Percentiles rank a stretch among this genome's conserved stretches.
Evolutionary conservation across 768 basidiomycete genomes (phyloP).

Genomic region (Mycena vitilis): DNA sequence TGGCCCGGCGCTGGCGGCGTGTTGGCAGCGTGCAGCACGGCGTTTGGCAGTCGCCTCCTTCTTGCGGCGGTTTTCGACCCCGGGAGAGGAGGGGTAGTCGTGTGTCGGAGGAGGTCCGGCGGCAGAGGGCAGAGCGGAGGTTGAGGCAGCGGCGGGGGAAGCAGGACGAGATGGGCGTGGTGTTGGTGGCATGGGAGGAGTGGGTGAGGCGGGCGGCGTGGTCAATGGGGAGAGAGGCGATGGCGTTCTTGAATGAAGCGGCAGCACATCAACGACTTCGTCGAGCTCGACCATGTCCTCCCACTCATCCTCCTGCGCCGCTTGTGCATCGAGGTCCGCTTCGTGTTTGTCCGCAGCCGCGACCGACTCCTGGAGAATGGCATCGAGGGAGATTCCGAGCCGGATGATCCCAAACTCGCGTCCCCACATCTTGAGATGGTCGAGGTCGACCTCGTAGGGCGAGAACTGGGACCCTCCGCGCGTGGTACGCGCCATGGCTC

Average conservation of each 20-base stretch:
- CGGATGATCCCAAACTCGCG: not conserved
- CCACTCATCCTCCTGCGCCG: not conserved
- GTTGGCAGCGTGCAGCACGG: not conserved
- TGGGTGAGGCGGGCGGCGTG: not conserved
- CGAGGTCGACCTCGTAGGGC: constrained; percentile 4
- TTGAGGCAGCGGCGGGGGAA: not conserved
- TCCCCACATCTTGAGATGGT: not conserved
- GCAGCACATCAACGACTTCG: too few relatives aligned
- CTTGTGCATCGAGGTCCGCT: not conserved
- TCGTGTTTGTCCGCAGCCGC: not conserved
- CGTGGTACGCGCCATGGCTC: not conserved
- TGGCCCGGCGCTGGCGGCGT: not conserved
- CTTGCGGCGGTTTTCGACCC: not conserved
- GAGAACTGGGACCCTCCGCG: constrained; percentile 3
- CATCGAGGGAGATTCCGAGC: not conserved
- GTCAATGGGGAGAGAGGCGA: not conserved
- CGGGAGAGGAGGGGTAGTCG: not conserved
- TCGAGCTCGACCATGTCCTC: not conserved
- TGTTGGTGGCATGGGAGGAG: not conserved
- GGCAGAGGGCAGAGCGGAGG: too few relatives aligned
- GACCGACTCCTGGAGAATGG: not conserved
- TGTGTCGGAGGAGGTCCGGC: too few relatives aligned
- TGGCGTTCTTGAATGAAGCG: not conserved
- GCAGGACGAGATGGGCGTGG: not conserved
- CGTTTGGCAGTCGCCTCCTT: not conserved